These are phyloP conservation scores for Oemleria cerasiformis DNA, from an alignment of 306 rosid genomes.

Conservation along the genomic window DNA sequence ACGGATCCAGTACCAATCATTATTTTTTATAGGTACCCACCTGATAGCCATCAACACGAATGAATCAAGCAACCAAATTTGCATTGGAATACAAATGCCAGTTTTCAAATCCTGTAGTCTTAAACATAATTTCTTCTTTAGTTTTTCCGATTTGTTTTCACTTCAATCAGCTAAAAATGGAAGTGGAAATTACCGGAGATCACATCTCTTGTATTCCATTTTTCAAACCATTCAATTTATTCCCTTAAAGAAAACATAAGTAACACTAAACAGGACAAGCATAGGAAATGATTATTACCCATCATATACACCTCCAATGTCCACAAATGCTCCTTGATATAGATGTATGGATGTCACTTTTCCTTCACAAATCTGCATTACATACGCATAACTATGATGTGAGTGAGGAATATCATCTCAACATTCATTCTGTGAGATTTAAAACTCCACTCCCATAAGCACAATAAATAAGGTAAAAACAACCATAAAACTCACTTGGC, in stretches of 20 bases:
- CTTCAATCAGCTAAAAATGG: neutral
- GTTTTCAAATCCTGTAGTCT: neutral
- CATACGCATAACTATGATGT: conserved; percentile 2
- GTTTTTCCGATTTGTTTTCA: neutral
- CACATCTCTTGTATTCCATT: too few relatives aligned
- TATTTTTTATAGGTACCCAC: conserved; percentile 91
- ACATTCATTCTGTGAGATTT: conserved; percentile 2
- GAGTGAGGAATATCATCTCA: neutral
- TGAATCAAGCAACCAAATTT: conserved; percentile 26
- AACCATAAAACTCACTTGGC: conserved; percentile 65
- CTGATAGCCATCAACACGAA: conserved; percentile 48
- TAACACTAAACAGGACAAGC: neutral
- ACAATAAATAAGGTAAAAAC: neutral
- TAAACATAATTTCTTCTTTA: neutral
- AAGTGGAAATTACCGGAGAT: neutral
- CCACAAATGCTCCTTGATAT: conserved; percentile 97
- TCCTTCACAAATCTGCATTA: conserved; percentile 78
- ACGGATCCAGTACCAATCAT: conserved; percentile 98
- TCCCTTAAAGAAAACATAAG: neutral
- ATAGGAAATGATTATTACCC: conserved; percentile 51
- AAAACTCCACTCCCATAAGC: neutral
- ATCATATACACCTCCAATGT: conserved; percentile 94
- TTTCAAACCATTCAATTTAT: too few relatives aligned
- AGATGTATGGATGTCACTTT: conserved; percentile 78
- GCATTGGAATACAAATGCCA: conserved; percentile 5